A percentile compares a stretch with the other conserved stretches of the same genome.
phyloP scores from a whole-genome alignment of 2,329 filamentous ascomycete genomes.

The Plectosphaerella cucumerina region DNA sequence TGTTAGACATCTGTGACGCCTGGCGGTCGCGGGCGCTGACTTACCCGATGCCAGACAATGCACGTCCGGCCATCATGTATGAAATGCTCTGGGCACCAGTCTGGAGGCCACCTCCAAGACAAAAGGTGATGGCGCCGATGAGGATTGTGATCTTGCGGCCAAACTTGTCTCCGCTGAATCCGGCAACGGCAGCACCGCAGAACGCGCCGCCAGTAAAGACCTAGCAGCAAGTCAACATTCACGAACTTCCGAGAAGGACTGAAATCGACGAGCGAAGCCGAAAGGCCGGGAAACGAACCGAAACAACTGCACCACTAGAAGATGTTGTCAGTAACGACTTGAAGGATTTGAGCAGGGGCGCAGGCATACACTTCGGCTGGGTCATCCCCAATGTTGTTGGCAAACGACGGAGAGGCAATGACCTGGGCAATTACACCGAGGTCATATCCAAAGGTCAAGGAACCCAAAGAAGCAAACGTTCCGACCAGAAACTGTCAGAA shows the following conservation, averaged over 20 bases:
- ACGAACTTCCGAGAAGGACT: no score
- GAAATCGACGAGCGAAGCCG: no score
- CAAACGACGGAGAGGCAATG: conserved; percentile 43
- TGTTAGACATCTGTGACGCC: background rate
- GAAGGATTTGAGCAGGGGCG: background rate
- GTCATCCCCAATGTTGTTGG: conserved; percentile 28
- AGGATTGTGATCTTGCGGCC: conserved; percentile 71
- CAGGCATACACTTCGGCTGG: conserved; percentile 2
- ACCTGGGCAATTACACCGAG: conserved; percentile 49
- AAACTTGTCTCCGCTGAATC: conserved; percentile 57
- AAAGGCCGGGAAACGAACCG: background rate
- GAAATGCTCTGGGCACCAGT: conserved; percentile 56
- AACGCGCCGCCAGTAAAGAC: conserved; percentile 77
- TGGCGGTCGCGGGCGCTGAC: background rate
- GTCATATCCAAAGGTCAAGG: conserved; percentile 52
- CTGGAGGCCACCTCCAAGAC: conserved; percentile 68
- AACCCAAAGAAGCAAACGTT: conserved; percentile 52
- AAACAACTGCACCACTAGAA: conserved; percentile 61
- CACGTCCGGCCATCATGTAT: conserved; percentile 67
- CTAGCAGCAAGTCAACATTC: conserved; percentile 28
- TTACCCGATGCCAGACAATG: conserved; percentile 58
- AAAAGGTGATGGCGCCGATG: conserved; percentile 66
- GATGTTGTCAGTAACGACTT: background rate
- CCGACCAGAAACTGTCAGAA: conserved; percentile 44
- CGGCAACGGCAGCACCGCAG: conserved; percentile 62